These are phyloP conservation scores for Boletales sp. DNA, from an alignment of 768 basidiomycete species.

Conservation along the genomic window DNA sequence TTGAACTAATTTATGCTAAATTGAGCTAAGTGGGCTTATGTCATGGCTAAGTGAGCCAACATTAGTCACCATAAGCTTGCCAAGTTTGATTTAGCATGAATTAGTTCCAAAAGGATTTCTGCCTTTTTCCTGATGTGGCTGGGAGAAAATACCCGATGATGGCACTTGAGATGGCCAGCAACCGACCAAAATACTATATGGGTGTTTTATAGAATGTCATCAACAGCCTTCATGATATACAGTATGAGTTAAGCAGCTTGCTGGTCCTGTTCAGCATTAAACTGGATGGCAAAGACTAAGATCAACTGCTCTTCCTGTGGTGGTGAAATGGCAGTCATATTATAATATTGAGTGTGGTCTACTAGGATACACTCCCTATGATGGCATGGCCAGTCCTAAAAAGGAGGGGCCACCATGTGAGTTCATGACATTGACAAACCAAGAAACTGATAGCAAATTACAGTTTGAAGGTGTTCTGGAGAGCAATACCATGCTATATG, in stretches of 20 bases:
- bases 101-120: too few relatives aligned
- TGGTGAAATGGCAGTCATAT: conserved; percentile 73
- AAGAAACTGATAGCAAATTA: conserved; percentile 28
- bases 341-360: conserved; percentile 46
- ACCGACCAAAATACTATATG: conserved; percentile 63
- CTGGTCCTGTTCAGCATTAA: conserved; percentile 71
- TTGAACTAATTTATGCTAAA: too few relatives aligned
- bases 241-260: too few relatives aligned
- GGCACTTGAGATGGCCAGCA: conserved; percentile 71
- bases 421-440: conserved; percentile 14
- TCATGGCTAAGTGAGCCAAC: too few relatives aligned
- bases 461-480: conserved; percentile 68
- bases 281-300: conserved; percentile 71
- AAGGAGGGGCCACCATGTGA: conserved; percentile 6
- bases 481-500: conserved; percentile 80
- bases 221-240: conserved; percentile 7
- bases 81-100: too few relatives aligned
- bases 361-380: conserved; percentile 63
- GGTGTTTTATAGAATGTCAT: conserved; percentile 52
- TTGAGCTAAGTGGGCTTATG: too few relatives aligned
- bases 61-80: too few relatives aligned
- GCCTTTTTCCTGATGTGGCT: too few relatives aligned
- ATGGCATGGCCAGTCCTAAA: conserved; percentile 79
- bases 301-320: conserved; percentile 66
- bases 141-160: conserved; percentile 68